Evolutionary conservation across 2,329 filamentous ascomycete species (phyloP).

Genomic region (Xylariaceae sp.): DNA sequence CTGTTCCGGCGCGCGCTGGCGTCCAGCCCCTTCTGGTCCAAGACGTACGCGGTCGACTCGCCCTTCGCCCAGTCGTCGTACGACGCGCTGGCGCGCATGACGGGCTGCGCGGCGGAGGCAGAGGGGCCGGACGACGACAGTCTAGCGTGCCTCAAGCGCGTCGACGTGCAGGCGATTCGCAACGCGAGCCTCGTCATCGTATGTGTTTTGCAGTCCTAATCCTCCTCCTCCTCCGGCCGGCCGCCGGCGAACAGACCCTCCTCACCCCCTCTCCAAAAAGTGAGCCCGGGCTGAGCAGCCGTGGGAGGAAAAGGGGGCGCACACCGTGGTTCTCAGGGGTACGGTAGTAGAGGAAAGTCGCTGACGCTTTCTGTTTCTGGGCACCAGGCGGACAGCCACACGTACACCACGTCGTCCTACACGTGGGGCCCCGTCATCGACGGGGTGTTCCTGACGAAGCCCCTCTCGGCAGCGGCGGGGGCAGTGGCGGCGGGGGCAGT

Average conservation of each 20-base stretch:
- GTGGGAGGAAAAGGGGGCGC: too few species aligned
- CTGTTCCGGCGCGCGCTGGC: slow-evolving; percentile 44
- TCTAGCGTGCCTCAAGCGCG: slow-evolving; percentile 45
- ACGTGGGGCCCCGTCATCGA: slow-evolving; percentile 57
- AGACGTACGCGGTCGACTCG: slow-evolving; percentile 45
- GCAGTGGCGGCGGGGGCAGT: slow-evolving; percentile 1
- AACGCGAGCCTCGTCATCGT: slow-evolving; percentile 43
- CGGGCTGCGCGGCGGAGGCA: slow-evolving; percentile 42
- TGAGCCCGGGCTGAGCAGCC: too few species aligned
- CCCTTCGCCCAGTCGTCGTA: slow-evolving; percentile 45
- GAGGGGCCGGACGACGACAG: slow-evolving; percentile 34
- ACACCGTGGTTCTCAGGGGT: too few species aligned
- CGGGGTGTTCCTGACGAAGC: slow-evolving; percentile 39
- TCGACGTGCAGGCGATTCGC: slow-evolving; percentile 44
- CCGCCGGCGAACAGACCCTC: too few species aligned
- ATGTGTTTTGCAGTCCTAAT: too few species aligned
- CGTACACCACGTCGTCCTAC: slow-evolving; percentile 48
- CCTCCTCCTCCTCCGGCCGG: too few species aligned
- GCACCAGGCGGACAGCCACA: slow-evolving; percentile 37
- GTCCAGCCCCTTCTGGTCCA: slow-evolving; percentile 49
- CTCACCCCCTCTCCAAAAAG: too few species aligned
- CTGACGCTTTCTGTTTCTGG: too few species aligned
- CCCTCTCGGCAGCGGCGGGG: slow-evolving; percentile 36
- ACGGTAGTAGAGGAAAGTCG: too few species aligned
- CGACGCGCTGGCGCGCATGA: slow-evolving; percentile 34